Percentiles rank a stretch among this genome's conserved stretches.
Evolutionary conservation across 192 early-diverging fungal genomes (phyloP).

Genomic region (Coemansia sp.): DNA sequence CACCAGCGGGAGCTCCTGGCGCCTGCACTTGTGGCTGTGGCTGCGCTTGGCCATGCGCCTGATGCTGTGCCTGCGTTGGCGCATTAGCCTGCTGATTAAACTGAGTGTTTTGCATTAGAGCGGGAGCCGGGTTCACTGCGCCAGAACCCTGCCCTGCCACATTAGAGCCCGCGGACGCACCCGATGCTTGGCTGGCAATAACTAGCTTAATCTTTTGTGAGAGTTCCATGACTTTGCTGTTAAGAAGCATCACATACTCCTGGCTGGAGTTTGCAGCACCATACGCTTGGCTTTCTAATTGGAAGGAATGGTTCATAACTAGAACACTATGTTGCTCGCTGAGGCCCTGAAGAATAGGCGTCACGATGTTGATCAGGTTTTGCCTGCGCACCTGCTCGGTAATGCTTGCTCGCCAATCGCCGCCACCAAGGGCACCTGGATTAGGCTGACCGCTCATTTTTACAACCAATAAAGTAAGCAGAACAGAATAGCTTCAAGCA

Average conservation of each 20-base stretch:
- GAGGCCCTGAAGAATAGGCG: slow-evolving; percentile 22
- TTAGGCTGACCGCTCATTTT: slow-evolving; percentile 37
- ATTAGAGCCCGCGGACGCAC: background rate
- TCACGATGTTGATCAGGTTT: slow-evolving; percentile 11
- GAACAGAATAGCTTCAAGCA: background rate
- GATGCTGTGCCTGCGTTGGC: slow-evolving; percentile 19
- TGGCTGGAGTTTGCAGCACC: slow-evolving; percentile 22
- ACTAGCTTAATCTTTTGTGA: slow-evolving; percentile 17
- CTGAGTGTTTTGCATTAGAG: slow-evolving; percentile 13
- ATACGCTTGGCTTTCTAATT: slow-evolving; percentile 21
- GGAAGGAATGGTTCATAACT: slow-evolving; percentile 10
- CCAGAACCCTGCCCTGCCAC: slow-evolving; percentile 8
- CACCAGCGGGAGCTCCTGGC: slow-evolving; percentile 3
- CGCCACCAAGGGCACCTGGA: slow-evolving; percentile 12
- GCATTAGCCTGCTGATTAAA: slow-evolving; percentile 15
- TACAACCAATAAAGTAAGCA: background rate
- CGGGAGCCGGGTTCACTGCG: slow-evolving; percentile 1
- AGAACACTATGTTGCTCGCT: slow-evolving; percentile 10
- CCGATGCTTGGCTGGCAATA: slow-evolving; percentile 4
- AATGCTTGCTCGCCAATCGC: slow-evolving; percentile 36
- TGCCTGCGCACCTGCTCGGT: slow-evolving; percentile 25
- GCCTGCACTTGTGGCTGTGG: slow-evolving; percentile 4
- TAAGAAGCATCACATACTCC: slow-evolving; percentile 31
- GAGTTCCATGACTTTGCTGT: slow-evolving; percentile 9
- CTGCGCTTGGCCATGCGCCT: slow-evolving; percentile 27